Base-by-base conservation (phyloP, 352 stramenopile species). In the Phytopythium montanum region DNA sequence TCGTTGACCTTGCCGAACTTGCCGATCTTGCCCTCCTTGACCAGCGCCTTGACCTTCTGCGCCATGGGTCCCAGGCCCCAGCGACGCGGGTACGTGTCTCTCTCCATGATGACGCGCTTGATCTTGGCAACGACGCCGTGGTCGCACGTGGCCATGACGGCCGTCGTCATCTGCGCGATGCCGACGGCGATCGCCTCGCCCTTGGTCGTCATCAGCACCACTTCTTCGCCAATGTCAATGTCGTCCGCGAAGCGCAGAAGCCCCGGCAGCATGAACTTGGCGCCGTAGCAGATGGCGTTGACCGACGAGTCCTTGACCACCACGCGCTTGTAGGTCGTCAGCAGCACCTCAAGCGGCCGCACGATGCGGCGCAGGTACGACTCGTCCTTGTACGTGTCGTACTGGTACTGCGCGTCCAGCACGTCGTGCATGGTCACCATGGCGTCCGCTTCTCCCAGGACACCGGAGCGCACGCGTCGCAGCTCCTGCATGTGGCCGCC, bases 51-150 rank as follows among this genome's bases (percentile, higher is more conserved):
- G 69, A 99, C 99, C 74, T 98, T 98, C 69, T 98, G 92, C 5
- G 98, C 98, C 86, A 99, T 98, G 3, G 97, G 98, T 21, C 98
- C 98, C 61, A 99, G 79, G 59, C 98, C 97, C 98, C 98, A 99
- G 59, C 97, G 85, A 69, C 97, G 87, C 31, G 98, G 98, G 73
- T 99, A 99, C 51, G 95, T 99, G 85, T 99, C 98, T 38, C 98
- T 81, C 87, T 99, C 98, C 98, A 99, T 99, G 73, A 99, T 99
- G 29, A 99, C 97, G 51, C 98, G 92, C 83, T 99, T 99, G 73
- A 99, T 99, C 88, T 99, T 99, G 39, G 97, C 97, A 12, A 99
- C 98, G 10, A 99, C 94, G 23, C 98, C 98, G 77, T 99, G 98
- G 91, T 99, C 98, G 59, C 96, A 98, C 33, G 97, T 99, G 10